Percentiles rank a stretch among this genome's conserved stretches.
phyloP scores from a whole-genome alignment of 2,329 filamentous ascomycete genomes.

The Fusarium piperis region DNA sequence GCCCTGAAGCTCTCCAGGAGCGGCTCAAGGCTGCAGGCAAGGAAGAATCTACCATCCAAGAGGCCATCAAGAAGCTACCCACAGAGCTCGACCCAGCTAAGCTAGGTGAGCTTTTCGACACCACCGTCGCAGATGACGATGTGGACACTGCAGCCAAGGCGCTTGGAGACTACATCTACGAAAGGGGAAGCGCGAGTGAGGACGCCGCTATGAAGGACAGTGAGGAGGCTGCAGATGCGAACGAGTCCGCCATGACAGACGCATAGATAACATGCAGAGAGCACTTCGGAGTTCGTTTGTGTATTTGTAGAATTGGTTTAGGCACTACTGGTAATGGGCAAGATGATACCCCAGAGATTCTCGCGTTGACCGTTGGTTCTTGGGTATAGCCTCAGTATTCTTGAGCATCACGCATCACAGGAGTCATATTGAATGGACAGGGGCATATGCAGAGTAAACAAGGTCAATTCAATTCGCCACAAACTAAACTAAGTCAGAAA shows the following conservation, averaged over 20 bases:
- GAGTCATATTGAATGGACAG: background rate
- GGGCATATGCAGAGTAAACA: background rate
- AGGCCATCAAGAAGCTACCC: constrained; percentile 33
- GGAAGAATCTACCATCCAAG: constrained; percentile 36
- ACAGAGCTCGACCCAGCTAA: constrained; percentile 41
- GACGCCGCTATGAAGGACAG: constrained; percentile 36
- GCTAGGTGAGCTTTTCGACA: constrained; percentile 42
- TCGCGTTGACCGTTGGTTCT: background rate
- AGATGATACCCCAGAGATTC: constrained; percentile 29
- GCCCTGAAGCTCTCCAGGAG: constrained; percentile 37
- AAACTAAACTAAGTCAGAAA: constrained; percentile 29
- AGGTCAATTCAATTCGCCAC: constrained; percentile 24
- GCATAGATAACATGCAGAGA: background rate
- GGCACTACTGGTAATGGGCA: constrained; percentile 16
- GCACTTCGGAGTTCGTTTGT: background rate
- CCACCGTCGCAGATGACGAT: constrained; percentile 41
- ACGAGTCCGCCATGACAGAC: constrained; percentile 33
- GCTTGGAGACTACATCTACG: constrained; percentile 45
- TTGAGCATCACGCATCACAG: background rate
- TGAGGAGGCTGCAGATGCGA: constrained; percentile 13
- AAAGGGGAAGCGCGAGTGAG: constrained; percentile 18
- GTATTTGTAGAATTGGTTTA: constrained; percentile 10
- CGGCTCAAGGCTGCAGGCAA: constrained; percentile 44
- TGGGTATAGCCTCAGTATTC: background rate
- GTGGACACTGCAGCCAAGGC: constrained; percentile 33